These are phyloP conservation scores for Fraxinus americana DNA, from an alignment of 257 asterid species.

Conservation along the genomic window DNA sequence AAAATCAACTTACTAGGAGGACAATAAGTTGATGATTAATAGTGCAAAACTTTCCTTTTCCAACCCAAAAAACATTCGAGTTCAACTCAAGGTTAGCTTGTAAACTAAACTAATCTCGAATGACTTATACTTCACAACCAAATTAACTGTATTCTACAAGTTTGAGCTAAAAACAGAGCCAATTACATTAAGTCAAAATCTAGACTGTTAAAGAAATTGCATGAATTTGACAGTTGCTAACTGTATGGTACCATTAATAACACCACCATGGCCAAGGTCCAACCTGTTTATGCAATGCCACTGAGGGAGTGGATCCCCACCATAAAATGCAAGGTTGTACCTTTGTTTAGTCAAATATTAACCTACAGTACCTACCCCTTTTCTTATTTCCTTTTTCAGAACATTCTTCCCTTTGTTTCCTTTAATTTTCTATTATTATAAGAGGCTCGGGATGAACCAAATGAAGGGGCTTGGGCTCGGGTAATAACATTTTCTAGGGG, in stretches of 20 bases:
- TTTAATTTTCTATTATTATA: not conserved
- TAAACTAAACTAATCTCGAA: not conserved
- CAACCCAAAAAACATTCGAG: not conserved
- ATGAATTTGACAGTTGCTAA: not conserved
- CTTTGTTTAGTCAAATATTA: conserved; percentile 13
- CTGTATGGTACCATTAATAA: conserved; percentile 10
- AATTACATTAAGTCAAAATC: not conserved
- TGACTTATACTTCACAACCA: not conserved
- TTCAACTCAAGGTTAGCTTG: not conserved
- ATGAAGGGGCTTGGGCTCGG: not conserved
- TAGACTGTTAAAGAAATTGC: not conserved
- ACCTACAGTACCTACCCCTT: not conserved
- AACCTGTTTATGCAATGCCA: conserved; percentile 24
- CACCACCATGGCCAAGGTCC: not conserved
- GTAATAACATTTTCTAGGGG: not conserved
- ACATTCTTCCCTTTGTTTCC: not conserved
- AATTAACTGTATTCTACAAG: not conserved
- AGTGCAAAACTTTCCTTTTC: not conserved
- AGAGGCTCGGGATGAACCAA: not conserved
- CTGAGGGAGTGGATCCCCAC: conserved; percentile 35
- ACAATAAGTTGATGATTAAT: not conserved
- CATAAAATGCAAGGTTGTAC: conserved; percentile 3
- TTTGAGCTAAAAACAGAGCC: not conserved
- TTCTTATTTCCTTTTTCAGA: not conserved
- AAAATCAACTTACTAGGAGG: not conserved